Conservation (phyloP, 768 basidiomycete species). For the Ephemerocybe angulata region DNA sequence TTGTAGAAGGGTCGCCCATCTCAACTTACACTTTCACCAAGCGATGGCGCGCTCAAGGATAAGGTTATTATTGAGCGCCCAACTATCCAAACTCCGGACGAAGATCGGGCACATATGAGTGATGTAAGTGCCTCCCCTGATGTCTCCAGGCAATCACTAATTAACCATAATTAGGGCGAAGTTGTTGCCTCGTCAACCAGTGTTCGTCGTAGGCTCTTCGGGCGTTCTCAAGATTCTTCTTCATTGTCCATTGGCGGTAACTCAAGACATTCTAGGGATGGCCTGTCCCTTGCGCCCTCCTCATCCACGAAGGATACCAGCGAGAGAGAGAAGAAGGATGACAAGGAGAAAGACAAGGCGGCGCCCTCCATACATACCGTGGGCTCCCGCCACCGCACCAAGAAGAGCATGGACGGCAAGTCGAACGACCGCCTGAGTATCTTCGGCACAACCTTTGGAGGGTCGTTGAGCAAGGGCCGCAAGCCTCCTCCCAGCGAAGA, state of each 20-base stretch:
- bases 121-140: constrained; percentile 48
- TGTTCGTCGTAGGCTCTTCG: constrained; percentile 56
- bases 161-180: constrained; percentile 44
- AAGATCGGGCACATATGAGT: constrained; percentile 53
- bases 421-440: constrained; percentile 70
- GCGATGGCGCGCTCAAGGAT: constrained; percentile 52
- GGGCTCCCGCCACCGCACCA: constrained; percentile 39
- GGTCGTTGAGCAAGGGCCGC: constrained; percentile 60
- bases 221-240: constrained; percentile 52
- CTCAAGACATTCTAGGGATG: constrained; percentile 19
- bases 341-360: constrained; percentile 33
- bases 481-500: constrained; percentile 66
- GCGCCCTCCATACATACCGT: constrained; percentile 17
- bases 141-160: background rate
- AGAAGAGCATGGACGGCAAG: constrained; percentile 50
- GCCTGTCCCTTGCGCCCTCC: constrained; percentile 7
- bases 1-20: constrained; percentile 44
- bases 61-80: constrained; percentile 35
- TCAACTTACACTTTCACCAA: constrained; percentile 55
- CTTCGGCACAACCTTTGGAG: constrained; percentile 66
- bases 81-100: constrained; percentile 35
- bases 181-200: constrained; percentile 32
- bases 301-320: constrained; percentile 12
- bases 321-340: constrained; percentile 32
- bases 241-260: constrained; percentile 5